Percentiles rank a stretch among this genome's conserved stretches.
These are phyloP conservation scores for Ceriops zippeliana DNA, from an alignment of 345 rosid genomes.

Conservation along the genomic window DNA sequence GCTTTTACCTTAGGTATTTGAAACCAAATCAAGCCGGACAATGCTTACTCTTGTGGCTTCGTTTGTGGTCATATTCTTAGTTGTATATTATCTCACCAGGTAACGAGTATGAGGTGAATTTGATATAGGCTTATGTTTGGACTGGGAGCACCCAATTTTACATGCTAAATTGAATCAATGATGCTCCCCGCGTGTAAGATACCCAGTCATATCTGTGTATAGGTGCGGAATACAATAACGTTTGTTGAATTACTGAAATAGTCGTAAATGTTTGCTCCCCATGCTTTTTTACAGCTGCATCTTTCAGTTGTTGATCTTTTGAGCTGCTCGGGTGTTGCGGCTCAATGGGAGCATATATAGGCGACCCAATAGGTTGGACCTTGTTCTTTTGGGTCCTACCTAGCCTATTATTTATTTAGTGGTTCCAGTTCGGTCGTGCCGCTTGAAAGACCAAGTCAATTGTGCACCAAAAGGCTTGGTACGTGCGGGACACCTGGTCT, in stretches of 20 bases:
- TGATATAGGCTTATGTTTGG: constrained; percentile 15
- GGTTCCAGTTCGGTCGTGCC: too few relatives aligned
- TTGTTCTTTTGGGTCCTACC: too few relatives aligned
- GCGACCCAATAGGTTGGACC: too few relatives aligned
- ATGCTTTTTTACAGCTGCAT: background rate
- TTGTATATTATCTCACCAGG: constrained; percentile 81
- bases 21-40: constrained; percentile 88
- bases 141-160: constrained; percentile 18
- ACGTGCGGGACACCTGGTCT: too few relatives aligned
- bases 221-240: constrained; percentile 10
- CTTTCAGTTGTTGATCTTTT: too few relatives aligned
- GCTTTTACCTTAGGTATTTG: constrained; percentile 58
- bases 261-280: constrained; percentile 1
- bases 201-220: constrained; percentile 27
- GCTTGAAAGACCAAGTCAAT: too few relatives aligned
- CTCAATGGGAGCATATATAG: too few relatives aligned
- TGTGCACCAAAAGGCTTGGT: too few relatives aligned
- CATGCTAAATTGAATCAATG: constrained; percentile 19
- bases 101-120: constrained; percentile 23
- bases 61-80: constrained; percentile 72
- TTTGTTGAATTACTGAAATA: constrained; percentile 11
- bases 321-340: too few relatives aligned
- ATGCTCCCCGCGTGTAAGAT: constrained; percentile 20
- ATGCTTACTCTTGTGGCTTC: constrained; percentile 86
- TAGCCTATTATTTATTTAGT: too few relatives aligned